Conservation (phyloP, 805 yeast genomes). For the Yamadazyma takamatsuzukensis region DNA sequence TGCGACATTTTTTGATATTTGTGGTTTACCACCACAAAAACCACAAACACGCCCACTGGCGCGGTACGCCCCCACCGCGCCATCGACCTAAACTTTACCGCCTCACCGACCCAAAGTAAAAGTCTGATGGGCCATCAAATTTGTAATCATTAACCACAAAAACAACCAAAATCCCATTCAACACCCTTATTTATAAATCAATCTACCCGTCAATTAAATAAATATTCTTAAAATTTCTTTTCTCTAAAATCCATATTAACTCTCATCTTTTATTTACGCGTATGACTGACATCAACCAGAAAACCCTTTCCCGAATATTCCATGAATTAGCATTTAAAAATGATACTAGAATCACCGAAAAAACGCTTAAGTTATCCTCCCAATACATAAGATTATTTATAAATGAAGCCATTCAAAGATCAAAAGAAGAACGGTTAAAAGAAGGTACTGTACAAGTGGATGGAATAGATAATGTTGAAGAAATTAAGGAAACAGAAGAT, state of each 20-base stretch:
- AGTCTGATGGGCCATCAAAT: too few relatives aligned
- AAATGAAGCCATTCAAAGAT: slow-evolving; percentile 54
- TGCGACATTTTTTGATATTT: too few relatives aligned
- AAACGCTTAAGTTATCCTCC: slow-evolving; percentile 46
- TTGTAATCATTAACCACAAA: too few relatives aligned
- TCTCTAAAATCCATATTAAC: neutral
- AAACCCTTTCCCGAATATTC: slow-evolving; percentile 49
- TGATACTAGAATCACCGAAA: slow-evolving; percentile 45
- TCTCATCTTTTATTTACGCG: too few relatives aligned
- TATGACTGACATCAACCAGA: slow-evolving; percentile 7
- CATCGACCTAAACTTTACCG: too few relatives aligned
- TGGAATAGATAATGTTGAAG: slow-evolving; percentile 28
- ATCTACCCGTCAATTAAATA: too few relatives aligned
- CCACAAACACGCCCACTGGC: too few relatives aligned
- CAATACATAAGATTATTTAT: slow-evolving; percentile 57
- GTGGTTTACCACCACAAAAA: too few relatives aligned
- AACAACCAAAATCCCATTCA: too few relatives aligned
- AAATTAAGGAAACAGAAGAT: slow-evolving; percentile 11
- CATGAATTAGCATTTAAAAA: slow-evolving; percentile 49
- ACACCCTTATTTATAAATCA: too few relatives aligned
- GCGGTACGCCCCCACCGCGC: too few relatives aligned
- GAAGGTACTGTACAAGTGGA: slow-evolving; percentile 27
- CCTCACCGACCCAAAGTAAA: too few relatives aligned
- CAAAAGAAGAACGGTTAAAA: slow-evolving; percentile 48
- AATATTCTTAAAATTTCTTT: neutral